Evolutionary conservation across 129 eudicot species (phyloP).

Genomic region (Smallanthus sonchifolius): DNA sequence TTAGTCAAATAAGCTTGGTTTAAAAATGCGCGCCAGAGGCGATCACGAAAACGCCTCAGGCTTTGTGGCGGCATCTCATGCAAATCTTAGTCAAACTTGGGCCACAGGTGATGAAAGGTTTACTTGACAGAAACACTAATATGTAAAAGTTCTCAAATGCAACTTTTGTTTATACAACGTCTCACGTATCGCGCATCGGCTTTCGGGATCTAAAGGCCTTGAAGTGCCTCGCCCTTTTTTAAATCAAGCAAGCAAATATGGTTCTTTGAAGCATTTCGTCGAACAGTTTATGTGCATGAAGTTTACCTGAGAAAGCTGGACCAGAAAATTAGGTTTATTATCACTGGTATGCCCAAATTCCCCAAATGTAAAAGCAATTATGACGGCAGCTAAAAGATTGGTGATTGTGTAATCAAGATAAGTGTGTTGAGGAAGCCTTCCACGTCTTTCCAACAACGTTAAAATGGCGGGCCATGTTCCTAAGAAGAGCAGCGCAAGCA

Average conservation of each 20-base stretch:
- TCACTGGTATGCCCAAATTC: slow-evolving; percentile 55
- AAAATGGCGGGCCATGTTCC: slow-evolving; percentile 96
- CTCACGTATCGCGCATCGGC: too few species aligned
- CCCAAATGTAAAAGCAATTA: slow-evolving; percentile 84
- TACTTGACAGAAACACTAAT: too few species aligned
- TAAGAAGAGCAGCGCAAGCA: slow-evolving; percentile 61
- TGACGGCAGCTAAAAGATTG: slow-evolving; percentile 75
- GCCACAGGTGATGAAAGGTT: too few species aligned
- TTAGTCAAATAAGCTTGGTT: too few species aligned
- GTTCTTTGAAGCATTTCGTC: background rate
- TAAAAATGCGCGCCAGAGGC: too few species aligned
- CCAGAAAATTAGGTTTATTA: slow-evolving; percentile 60
- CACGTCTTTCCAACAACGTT: slow-evolving; percentile 78
- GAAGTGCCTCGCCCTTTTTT: too few species aligned
- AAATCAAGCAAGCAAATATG: background rate
- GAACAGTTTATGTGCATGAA: background rate
- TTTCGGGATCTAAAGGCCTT: too few species aligned
- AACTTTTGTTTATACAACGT: too few species aligned
- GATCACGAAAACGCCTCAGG: too few species aligned
- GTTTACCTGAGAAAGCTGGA: slow-evolving; percentile 73
- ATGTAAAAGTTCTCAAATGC: too few species aligned
- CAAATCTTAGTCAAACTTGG: too few species aligned
- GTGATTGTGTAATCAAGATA: slow-evolving; percentile 86
- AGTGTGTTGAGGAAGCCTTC: slow-evolving; percentile 94
- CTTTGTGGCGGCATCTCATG: too few species aligned